These are phyloP conservation scores for Cymbidium sinense DNA, from an alignment of 106 monocot species.

Conservation along the genomic window DNA sequence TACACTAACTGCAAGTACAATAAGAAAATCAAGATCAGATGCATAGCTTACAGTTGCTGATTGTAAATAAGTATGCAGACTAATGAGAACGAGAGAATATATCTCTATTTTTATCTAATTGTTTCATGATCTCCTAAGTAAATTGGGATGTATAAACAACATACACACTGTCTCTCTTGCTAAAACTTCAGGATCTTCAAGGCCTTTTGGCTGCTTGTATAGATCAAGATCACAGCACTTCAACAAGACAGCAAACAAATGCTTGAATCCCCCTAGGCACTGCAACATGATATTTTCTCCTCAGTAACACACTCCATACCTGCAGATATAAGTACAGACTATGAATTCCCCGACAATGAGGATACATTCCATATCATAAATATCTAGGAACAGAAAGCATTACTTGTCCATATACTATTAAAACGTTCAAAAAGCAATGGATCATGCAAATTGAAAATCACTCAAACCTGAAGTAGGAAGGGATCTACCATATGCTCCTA, in stretches of 20 bases:
- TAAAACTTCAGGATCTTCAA: constrained; percentile 54
- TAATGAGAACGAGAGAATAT: neutral
- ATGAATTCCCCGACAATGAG: neutral
- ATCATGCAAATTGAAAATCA: neutral
- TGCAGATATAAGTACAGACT: neutral
- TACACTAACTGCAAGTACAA: constrained; percentile 51
- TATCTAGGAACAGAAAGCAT: neutral
- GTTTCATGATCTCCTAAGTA: neutral
- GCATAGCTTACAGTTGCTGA: neutral
- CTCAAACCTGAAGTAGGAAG: neutral
- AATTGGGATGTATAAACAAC: constrained; percentile 11
- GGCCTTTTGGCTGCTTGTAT: constrained; percentile 40
- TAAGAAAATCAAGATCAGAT: neutral
- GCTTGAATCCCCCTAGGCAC: constrained; percentile 61
- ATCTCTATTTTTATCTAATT: neutral
- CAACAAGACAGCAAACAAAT: constrained; percentile 36
- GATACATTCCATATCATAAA: neutral
- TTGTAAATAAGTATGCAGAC: neutral
- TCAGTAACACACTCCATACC: constrained; percentile 42
- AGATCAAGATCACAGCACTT: constrained; percentile 66
- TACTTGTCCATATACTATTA: neutral
- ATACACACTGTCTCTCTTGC: constrained; percentile 74
- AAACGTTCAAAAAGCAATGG: neutral
- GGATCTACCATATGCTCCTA: neutral
- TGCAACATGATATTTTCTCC: constrained; percentile 50